Evolutionary conservation across 441 rosid genomes (phyloP), one percentile per base, ranked within the genome.

Genomic region (Populus hybrid): DNA sequence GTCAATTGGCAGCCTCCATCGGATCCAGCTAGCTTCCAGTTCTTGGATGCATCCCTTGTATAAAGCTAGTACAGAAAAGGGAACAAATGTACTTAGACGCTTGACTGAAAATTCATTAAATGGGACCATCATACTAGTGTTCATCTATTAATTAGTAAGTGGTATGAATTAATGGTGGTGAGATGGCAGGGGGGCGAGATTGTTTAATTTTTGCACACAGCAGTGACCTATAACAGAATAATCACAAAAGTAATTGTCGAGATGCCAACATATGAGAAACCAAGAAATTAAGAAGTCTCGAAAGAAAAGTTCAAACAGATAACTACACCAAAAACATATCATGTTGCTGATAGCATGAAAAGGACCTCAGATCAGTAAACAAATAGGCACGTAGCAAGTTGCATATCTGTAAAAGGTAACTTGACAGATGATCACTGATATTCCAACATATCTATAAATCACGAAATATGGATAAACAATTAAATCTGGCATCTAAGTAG

Each of bases 31-130:
- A 86, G 78, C 85, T 89, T 94, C 99, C 98, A 96, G 82, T 82
- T 90, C 91, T 87, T 94, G 74, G 95, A 96, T 80, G 91, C 91
- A 85, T 92, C 99, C 85, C 89, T 90, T 75, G 88, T 83, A 80
- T 87, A 91, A 78, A 92, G 94, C 99, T 96, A 83, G 65, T 75
- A 21, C 74, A 75, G 30, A 28, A 28, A 28, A 6, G 46, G 68
- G 53, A 81, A 75, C 67, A 21, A 76, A 16, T 72, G 53, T 61
- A 61, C 19, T 67, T 35, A 23, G 24, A 64, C 1, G 64, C 42
- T 59, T 77, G 70, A 53, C n/a, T 36, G 26, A 69, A 34, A 36
- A 9, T 10, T 40, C 65, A 66, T 42, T 50, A 6, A 57, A 68
- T 14, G 19, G 57, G 18, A 46, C 57, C 57, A 46, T 46, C 16